Percentiles rank a stretch among this genome's conserved stretches.
Evolutionary conservation across 768 basidiomycete genomes (phyloP).

Genomic region (Leccinum fibrillosum): DNA sequence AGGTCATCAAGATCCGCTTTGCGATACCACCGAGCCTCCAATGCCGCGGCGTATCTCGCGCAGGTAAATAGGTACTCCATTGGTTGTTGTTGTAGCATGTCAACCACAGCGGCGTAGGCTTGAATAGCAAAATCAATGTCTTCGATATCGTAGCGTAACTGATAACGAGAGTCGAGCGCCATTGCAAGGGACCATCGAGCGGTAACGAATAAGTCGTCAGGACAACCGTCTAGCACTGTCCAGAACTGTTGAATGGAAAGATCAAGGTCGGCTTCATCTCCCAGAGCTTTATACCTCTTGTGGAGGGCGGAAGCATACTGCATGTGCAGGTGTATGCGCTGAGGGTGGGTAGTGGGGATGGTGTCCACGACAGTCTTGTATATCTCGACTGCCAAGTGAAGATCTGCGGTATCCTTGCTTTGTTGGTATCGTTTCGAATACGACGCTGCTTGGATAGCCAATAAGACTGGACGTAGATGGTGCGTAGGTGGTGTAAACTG

Average conservation of each 20-base stretch:
- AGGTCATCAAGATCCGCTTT: conserved; percentile 14
- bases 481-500: conserved; percentile 4
- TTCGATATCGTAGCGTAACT: conserved; percentile 9
- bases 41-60: conserved; percentile 4
- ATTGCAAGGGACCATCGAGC: conserved; percentile 5
- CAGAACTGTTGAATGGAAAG: conserved; percentile 14
- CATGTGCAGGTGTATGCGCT: conserved; percentile 9
- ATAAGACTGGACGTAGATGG: conserved; percentile 6
- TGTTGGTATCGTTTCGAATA: conserved; percentile 9
- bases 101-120: conserved; percentile 9
- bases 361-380: conserved; percentile 4
- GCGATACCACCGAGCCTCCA: conserved; percentile 5
- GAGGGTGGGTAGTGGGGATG: conserved; percentile 7
- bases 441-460: conserved; percentile 10
- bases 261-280: conserved; percentile 18
- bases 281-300: conserved; percentile 8
- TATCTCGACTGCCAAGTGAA: conserved; percentile 10
- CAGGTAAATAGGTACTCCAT: conserved; percentile 1
- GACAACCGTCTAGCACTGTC: conserved; percentile 2
- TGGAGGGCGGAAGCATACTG: conserved; percentile 21
- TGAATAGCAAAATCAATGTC: conserved; percentile 12
- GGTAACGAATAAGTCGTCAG: conserved; percentile 1
- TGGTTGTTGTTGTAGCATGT: conserved; percentile 3
- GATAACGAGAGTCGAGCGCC: conserved; percentile 12
- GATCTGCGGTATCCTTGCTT: conserved; percentile 12